Evolutionary conservation across 164 flowering plant genomes (phyloP).

Genomic region (grape (Vitis vinifera)): ASM3070453v1 NC_081823.1:7666501-7667000

Average conservation of each 20-base stretch:
- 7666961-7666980: background rate
- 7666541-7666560: no score
- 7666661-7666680: constrained; percentile 64
- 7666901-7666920: constrained; percentile 53
- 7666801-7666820: constrained; percentile 72
- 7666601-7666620: constrained; percentile 48
- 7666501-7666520: no score
- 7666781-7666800: constrained; percentile 55
- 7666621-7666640: constrained; percentile 39
- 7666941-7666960: constrained; percentile 34
- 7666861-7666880: constrained; percentile 64
- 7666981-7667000: background rate
- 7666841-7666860: constrained; percentile 61
- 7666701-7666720: constrained; percentile 65
- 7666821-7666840: constrained; percentile 56
- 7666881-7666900: constrained; percentile 57
- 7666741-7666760: constrained; percentile 70
- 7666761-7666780: constrained; percentile 67
- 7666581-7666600: background rate
- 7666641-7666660: constrained; percentile 68
- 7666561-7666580: background rate
- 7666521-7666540: no score
- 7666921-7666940: constrained; percentile 67
- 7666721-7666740: constrained; percentile 60
- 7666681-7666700: constrained; percentile 72